These are phyloP conservation scores for Corylus avellana DNA, from an alignment of 306 rosid species.

Conservation along the genomic window DNA sequence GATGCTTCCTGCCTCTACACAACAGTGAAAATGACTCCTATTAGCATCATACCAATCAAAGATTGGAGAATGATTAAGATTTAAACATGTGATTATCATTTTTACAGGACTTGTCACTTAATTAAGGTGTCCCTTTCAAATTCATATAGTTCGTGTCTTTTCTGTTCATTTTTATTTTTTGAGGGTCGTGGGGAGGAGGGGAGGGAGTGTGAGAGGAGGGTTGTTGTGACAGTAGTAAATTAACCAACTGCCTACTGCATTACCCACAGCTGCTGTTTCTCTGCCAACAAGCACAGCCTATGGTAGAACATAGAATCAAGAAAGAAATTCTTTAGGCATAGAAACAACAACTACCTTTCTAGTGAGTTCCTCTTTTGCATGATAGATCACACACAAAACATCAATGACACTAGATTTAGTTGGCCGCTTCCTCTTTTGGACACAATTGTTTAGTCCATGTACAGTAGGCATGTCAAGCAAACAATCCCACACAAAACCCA, in stretches of 20 bases:
- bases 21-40: neutral
- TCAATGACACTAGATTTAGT: too few species aligned
- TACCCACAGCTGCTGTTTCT: neutral
- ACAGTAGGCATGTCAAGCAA: neutral
- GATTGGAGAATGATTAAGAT: neutral
- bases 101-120: neutral
- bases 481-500: neutral
- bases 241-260: neutral
- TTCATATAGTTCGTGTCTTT: neutral
- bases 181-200: neutral
- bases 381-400: too few species aligned
- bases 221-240: neutral
- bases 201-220: neutral
- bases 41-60: conserved; percentile 3
- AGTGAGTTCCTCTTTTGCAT: too few species aligned
- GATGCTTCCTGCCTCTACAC: conserved; percentile 48
- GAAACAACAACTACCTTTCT: too few species aligned
- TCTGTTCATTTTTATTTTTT: neutral
- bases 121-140: neutral
- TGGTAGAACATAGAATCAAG: neutral
- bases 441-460: neutral
- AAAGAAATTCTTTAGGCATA: too few species aligned
- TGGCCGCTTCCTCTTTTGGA: neutral
- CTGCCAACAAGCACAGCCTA: neutral
- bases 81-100: neutral